Conservation (phyloP, 1,139 yeast species). For the Komagataea norvegica region DNA sequence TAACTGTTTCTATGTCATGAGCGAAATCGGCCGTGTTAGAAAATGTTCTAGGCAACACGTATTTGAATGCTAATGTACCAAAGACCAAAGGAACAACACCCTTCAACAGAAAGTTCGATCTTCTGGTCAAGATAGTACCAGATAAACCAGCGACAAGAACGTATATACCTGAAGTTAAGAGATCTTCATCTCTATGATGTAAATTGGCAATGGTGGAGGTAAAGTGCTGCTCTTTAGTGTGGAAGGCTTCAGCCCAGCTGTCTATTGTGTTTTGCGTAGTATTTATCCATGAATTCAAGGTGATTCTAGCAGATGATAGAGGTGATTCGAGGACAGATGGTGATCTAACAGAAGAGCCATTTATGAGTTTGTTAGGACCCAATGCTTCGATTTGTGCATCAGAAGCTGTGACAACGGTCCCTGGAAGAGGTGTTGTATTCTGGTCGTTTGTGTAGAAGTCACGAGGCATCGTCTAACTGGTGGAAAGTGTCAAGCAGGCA, state of each 20-base stretch:
- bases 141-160: conserved; percentile 70
- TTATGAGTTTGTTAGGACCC: conserved; percentile 45
- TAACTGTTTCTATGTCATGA: conserved; percentile 62
- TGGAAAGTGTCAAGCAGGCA: too few relatives aligned
- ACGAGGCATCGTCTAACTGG: conserved; percentile 9
- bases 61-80: conserved; percentile 66
- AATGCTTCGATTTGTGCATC: conserved; percentile 40
- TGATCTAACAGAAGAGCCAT: conserved; percentile 56
- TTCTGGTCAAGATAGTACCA: conserved; percentile 78
- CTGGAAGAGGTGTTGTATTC: conserved; percentile 48
- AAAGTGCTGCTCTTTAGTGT: conserved; percentile 60
- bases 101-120: conserved; percentile 56
- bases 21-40: conserved; percentile 55
- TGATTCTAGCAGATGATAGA: conserved; percentile 39
- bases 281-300: conserved; percentile 36
- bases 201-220: conserved; percentile 63
- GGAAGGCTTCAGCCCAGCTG: conserved; percentile 44
- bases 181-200: conserved; percentile 67
- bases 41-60: conserved; percentile 76
- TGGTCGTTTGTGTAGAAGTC: conserved; percentile 58
- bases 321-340: conserved; percentile 29
- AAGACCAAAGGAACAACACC: conserved; percentile 57
- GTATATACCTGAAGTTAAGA: conserved; percentile 73
- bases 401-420: conserved; percentile 48
- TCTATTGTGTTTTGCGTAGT: conserved; percentile 37